Evolutionary conservation across 345 rosid genomes (phyloP).

Genomic region (Lepidium africanum): DNA sequence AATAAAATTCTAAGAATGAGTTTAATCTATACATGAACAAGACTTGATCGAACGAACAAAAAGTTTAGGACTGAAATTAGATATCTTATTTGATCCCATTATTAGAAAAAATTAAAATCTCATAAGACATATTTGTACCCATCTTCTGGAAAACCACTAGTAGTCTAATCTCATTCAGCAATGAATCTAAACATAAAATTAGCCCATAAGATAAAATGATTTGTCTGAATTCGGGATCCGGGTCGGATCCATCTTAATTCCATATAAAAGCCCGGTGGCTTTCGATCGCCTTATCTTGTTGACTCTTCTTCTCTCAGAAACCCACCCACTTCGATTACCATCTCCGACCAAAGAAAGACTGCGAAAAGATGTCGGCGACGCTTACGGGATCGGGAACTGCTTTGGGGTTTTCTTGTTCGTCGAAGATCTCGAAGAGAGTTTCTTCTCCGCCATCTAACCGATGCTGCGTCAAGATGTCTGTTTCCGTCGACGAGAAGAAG

Average conservation of each 20-base stretch:
- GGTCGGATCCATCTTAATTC: constrained; percentile 5
- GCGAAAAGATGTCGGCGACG: constrained; percentile 37
- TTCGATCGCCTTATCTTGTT: constrained; percentile 28
- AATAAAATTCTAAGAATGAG: no score
- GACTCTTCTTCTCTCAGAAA: constrained; percentile 8
- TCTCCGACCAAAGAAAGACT: constrained; percentile 7
- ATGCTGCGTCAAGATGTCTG: constrained; percentile 44
- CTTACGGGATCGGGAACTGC: constrained; percentile 44
- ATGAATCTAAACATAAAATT: no score
- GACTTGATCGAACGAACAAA: no score
- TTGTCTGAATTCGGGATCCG: neutral
- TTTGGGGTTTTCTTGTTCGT: constrained; percentile 40
- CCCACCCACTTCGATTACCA: constrained; percentile 8
- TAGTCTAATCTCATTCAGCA: no score
- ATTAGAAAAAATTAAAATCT: no score
- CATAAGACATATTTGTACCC: no score
- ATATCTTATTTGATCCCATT: no score
- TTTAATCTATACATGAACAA: no score
- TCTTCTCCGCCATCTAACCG: constrained; percentile 31
- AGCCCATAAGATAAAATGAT: neutral
- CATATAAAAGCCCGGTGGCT: constrained; percentile 5
- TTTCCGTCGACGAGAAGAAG: constrained; percentile 61
- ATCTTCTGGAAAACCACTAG: no score
- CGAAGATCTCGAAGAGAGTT: constrained; percentile 23
- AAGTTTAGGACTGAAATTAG: no score